Base-by-base conservation (phyloP, 2,329 filamentous ascomycete species). In the Clonostachys sp. region DNA sequence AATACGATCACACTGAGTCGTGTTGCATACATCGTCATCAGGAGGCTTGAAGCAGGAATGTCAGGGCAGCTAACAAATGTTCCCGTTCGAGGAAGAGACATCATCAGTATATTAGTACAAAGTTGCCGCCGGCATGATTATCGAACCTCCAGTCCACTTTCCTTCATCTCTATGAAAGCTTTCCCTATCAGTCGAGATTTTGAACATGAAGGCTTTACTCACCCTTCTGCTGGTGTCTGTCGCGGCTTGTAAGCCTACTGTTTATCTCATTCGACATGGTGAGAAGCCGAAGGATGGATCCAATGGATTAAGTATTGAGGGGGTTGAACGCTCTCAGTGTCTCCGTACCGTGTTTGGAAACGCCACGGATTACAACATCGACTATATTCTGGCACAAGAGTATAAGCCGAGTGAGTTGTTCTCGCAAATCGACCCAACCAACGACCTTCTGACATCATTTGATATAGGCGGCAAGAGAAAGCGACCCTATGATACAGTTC, bases 191-290 rank as follows among this genome's bases (percentile, higher is more conserved):
- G 9, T 3, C 9, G 3, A 30, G 9, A 30, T 30, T 3, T 30
- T 10, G 9, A 39, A n/a, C 14, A 39, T 39, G 36, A 39, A 39
- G 36, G 14, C 12, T 39, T 12, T 39, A n/a, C 14, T 18, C 17
- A n/a, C 17, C 36, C 36, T 39, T 18, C 36, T 39, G 16, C 44
- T 58, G n/a, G 48, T 50, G 9, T 51, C 52, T 9, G 30, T 57
- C 17, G 57, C 53, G 3, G 50, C 52, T 9, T 55, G 55, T 34
- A 52, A 56, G 12, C 72, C 78, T 3, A 83, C 74, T 1, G 75
- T 84, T 33, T 85, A 82, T 57, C 63, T 84, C 10, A 84, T 85
- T 58, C 76, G 81, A 16, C 81, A 85, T 53, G 81, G 81, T 49
- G 81, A 85, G 61, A 85, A 85, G 61, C 80, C 81, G 2, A 6